These are phyloP conservation scores for Penicillium sp. DNA, from an alignment of 2,329 filamentous ascomycete species.

Conservation along the genomic window DNA sequence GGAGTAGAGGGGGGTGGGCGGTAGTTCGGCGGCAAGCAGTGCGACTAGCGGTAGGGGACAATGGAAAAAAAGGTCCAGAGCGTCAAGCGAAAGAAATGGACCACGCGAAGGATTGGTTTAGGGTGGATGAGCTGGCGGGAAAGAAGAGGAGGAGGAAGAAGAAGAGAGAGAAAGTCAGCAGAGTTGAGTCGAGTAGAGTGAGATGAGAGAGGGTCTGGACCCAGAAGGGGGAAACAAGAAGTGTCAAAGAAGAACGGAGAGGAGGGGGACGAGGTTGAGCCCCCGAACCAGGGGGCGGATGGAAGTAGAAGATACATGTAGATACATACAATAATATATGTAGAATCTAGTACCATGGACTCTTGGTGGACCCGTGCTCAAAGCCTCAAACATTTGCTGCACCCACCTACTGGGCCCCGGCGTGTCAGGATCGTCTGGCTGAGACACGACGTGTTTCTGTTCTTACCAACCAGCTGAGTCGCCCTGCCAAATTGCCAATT, in stretches of 20 bases:
- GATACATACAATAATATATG: not conserved
- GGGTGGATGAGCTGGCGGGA: not conserved
- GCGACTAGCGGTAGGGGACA: slow-evolving; percentile 20
- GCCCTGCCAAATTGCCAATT: slow-evolving; percentile 1
- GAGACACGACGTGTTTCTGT: slow-evolving; percentile 45
- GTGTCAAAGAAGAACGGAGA: slow-evolving; percentile 19
- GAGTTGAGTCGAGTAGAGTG: slow-evolving; percentile 6
- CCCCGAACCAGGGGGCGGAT: not conserved
- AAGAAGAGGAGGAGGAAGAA: slow-evolving; percentile 18
- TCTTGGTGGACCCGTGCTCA: slow-evolving; percentile 20
- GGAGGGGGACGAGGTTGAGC: slow-evolving; percentile 16
- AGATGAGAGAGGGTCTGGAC: slow-evolving; percentile 22
- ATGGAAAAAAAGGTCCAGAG: slow-evolving; percentile 9
- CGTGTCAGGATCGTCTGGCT: slow-evolving; percentile 36
- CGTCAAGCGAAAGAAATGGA: slow-evolving; percentile 20
- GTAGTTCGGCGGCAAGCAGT: slow-evolving; percentile 24
- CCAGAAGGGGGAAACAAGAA: slow-evolving; percentile 13
- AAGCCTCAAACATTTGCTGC: slow-evolving; percentile 26
- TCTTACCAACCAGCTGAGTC: slow-evolving; percentile 17
- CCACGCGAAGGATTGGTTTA: slow-evolving; percentile 8
- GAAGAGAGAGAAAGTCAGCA: slow-evolving; percentile 10
- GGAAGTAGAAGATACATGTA: slow-evolving; percentile 4
- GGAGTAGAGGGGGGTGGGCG: slow-evolving; percentile 8
- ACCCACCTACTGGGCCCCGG: slow-evolving; percentile 16
- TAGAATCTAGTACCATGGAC: not conserved